phyloP scores from a whole-genome alignment of 768 basidiomycete species.

The Leccinum arenicola region DNA sequence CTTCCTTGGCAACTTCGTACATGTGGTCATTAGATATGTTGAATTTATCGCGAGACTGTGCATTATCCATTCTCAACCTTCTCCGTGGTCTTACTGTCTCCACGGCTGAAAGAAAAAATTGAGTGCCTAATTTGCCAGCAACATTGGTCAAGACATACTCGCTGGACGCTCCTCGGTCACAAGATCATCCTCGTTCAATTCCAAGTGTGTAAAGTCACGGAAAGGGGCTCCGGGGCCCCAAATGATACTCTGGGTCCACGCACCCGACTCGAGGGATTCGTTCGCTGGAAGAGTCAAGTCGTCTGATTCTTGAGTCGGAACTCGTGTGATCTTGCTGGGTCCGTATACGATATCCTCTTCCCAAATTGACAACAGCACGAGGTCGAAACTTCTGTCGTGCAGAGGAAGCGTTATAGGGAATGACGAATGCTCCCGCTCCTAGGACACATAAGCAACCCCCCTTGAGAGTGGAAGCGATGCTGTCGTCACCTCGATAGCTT shows the following conservation, averaged over 20 bases:
- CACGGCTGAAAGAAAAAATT: conserved; percentile 25
- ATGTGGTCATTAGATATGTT: conserved; percentile 95
- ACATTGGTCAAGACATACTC: conserved; percentile 29
- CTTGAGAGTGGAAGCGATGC: not conserved
- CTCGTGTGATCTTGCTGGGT: conserved; percentile 38
- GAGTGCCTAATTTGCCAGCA: conserved; percentile 4
- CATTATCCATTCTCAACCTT: conserved; percentile 59
- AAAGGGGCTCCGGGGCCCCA: conserved; percentile 79
- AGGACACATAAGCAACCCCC: conserved; percentile 9
- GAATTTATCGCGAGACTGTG: conserved; percentile 76
- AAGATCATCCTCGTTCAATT: conserved; percentile 72
- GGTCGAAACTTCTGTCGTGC: conserved; percentile 79
- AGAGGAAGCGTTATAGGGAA: conserved; percentile 64
- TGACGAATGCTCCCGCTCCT: conserved; percentile 65
- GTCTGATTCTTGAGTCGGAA: conserved; percentile 36
- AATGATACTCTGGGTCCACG: conserved; percentile 89
- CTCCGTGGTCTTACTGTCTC: conserved; percentile 67
- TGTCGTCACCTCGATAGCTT: conserved; percentile 62
- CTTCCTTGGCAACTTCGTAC: conserved; percentile 91
- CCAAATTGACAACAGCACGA: conserved; percentile 86
- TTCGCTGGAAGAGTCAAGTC: conserved; percentile 75
- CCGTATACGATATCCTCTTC: conserved; percentile 82
- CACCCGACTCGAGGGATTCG: conserved; percentile 76
- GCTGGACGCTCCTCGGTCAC: conserved; percentile 61
- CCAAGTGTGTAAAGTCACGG: conserved; percentile 77